A percentile compares a stretch with the other conserved stretches of the same genome.
Evolutionary conservation across 768 basidiomycete species (phyloP).

Genomic region (Lanmaoa pseudosensibilis): DNA sequence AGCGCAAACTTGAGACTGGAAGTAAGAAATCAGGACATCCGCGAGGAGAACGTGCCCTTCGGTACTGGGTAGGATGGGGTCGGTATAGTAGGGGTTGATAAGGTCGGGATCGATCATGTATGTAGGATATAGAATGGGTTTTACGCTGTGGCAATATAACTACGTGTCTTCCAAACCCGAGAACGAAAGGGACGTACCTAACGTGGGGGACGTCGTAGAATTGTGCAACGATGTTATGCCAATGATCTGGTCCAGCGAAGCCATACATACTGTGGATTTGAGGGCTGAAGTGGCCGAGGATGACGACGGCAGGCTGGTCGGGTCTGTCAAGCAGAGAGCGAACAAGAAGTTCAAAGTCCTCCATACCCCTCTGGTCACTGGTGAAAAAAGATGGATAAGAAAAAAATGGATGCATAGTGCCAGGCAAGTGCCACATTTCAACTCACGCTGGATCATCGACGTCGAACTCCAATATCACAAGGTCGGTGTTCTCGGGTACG

Average conservation of each 20-base stretch:
- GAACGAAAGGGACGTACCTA: slow-evolving; percentile 40
- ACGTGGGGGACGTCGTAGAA: slow-evolving; percentile 98
- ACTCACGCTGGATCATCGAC: slow-evolving; percentile 84
- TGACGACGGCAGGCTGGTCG: slow-evolving; percentile 87
- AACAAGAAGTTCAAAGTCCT: slow-evolving; percentile 89
- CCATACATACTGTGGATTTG: slow-evolving; percentile 78
- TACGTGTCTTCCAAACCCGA: not conserved
- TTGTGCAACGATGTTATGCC: slow-evolving; percentile 88
- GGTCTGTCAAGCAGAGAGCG: slow-evolving; percentile 89
- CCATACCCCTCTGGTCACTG: slow-evolving; percentile 70
- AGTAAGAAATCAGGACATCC: slow-evolving; percentile 90
- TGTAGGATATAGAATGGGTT: slow-evolving; percentile 76
- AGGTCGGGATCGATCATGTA: slow-evolving; percentile 76
- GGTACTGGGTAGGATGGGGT: slow-evolving; percentile 78
- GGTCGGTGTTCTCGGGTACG: slow-evolving; percentile 89
- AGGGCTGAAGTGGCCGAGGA: slow-evolving; percentile 94
- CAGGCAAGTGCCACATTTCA: not conserved
- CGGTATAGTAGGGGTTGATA: slow-evolving; percentile 71
- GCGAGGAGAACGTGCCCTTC: slow-evolving; percentile 82
- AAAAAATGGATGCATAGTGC: not conserved
- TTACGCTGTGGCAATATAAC: slow-evolving; percentile 50
- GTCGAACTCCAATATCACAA: slow-evolving; percentile 95
- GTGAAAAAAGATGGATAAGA: not conserved
- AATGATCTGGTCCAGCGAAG: slow-evolving; percentile 87
- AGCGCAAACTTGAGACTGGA: slow-evolving; percentile 85